Conservation (phyloP, 345 rosid species). For the Gossypium stocksii region DNA sequence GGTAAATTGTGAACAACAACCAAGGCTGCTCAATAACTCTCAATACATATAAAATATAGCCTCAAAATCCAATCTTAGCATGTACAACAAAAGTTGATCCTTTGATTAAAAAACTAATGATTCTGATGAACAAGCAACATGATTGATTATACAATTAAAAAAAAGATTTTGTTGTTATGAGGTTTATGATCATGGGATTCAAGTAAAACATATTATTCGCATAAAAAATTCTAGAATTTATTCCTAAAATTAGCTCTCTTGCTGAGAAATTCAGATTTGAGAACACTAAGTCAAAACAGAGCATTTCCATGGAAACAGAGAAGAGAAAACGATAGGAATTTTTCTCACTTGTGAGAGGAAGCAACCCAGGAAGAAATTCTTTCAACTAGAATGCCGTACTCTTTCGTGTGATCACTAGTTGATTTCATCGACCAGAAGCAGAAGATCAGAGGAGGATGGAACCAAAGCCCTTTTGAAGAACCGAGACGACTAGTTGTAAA, state of each 20-base stretch:
- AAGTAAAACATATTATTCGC: background rate
- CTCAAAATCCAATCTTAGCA: no score
- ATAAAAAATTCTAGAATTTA: background rate
- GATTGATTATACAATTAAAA: background rate
- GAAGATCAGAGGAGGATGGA: slow-evolving; percentile 3
- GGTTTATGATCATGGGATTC: background rate
- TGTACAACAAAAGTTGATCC: background rate
- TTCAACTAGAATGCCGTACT: background rate
- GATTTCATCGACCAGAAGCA: background rate
- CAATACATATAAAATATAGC: no score
- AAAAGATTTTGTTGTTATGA: background rate
- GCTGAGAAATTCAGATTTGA: background rate
- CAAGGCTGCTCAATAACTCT: no score
- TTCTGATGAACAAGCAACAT: background rate
- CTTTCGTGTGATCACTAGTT: background rate
- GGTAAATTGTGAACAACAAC: no score
- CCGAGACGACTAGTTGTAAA: background rate
- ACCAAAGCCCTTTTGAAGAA: background rate
- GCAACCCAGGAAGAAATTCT: background rate
- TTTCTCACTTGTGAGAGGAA: slow-evolving; percentile 4
- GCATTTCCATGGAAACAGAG: background rate
- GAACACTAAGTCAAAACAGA: slow-evolving; percentile 1
- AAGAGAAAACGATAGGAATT: background rate
- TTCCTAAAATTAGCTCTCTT: background rate
- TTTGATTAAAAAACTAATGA: background rate